These are phyloP conservation scores for Trichophyton benhamiae DNA, from an alignment of 2,329 filamentous ascomycete species.

Conservation along the genomic window DNA sequence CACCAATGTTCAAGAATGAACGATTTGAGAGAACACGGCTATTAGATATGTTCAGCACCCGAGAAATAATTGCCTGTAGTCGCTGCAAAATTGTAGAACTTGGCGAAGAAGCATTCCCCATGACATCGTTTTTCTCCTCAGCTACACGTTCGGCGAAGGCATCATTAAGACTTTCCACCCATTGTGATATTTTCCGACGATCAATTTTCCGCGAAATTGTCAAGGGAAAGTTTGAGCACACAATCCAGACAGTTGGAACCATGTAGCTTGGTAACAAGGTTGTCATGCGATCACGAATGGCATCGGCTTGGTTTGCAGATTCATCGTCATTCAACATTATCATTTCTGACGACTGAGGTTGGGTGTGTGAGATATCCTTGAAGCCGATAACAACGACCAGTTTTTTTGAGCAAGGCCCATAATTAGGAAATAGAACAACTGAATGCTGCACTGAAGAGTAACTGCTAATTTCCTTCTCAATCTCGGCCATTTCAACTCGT, in stretches of 20 bases:
- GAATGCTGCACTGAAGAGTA: neutral
- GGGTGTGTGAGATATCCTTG: neutral
- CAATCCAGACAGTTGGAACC: slow-evolving; percentile 28
- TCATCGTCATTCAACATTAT: neutral
- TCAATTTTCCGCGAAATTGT: slow-evolving; percentile 30
- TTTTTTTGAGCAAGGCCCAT: neutral
- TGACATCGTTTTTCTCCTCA: too few species aligned
- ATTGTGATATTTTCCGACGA: slow-evolving; percentile 18
- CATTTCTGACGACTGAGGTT: neutral
- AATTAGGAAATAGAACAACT: neutral
- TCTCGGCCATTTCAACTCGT: neutral
- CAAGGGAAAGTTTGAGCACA: slow-evolving; percentile 27
- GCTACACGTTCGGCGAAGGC: too few species aligned
- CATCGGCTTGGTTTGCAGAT: neutral
- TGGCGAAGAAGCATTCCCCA: neutral
- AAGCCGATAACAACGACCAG: neutral
- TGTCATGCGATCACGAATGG: slow-evolving; percentile 12
- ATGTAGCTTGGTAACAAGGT: slow-evolving; percentile 20
- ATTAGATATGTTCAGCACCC: neutral
- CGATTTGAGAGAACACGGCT: neutral
- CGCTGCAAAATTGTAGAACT: too few species aligned
- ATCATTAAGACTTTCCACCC: neutral
- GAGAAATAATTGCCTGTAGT: neutral
- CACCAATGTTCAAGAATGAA: slow-evolving; percentile 17
- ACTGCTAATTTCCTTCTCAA: slow-evolving; percentile 35